Conservation (phyloP, 2,329 filamentous ascomycete species). For the Lecanosticta acicola region DNA sequence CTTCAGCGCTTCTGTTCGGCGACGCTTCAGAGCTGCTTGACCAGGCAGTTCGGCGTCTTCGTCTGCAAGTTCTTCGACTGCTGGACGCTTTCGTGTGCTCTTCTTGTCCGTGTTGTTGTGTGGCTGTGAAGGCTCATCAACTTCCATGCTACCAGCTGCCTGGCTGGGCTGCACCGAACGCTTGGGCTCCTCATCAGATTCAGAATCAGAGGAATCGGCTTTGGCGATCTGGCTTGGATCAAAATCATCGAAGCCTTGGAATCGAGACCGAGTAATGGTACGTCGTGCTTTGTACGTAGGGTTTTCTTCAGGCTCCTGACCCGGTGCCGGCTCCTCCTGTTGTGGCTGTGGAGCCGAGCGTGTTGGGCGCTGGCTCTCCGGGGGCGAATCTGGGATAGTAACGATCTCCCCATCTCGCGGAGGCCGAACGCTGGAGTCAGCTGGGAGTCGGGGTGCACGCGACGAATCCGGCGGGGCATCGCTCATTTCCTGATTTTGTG, state of each 20-base stretch:
- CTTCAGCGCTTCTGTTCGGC: conserved; percentile 55
- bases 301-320: conserved; percentile 2
- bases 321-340: conserved; percentile 3
- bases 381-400: not conserved
- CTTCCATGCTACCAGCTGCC: conserved; percentile 19
- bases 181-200: conserved; percentile 9
- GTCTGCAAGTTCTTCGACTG: conserved; percentile 21
- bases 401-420: not conserved
- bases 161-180: conserved; percentile 16
- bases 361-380: not conserved
- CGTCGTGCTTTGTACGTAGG: not conserved
- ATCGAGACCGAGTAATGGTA: not conserved
- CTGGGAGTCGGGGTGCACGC: not conserved
- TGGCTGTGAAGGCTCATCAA: conserved; percentile 12
- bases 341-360: conserved; percentile 1
- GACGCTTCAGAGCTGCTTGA: conserved; percentile 71
- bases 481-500: not conserved
- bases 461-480: not conserved
- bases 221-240: conserved; percentile 30
- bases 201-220: conserved; percentile 12
- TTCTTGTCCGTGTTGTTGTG: conserved; percentile 11
- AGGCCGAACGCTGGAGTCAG: not conserved
- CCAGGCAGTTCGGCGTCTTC: conserved; percentile 52
- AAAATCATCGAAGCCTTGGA: conserved; percentile 33
- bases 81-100: conserved; percentile 26